These are phyloP conservation scores for Candida stauntonica DNA, from an alignment of 805 yeast genomes.

Conservation along the genomic window DNA sequence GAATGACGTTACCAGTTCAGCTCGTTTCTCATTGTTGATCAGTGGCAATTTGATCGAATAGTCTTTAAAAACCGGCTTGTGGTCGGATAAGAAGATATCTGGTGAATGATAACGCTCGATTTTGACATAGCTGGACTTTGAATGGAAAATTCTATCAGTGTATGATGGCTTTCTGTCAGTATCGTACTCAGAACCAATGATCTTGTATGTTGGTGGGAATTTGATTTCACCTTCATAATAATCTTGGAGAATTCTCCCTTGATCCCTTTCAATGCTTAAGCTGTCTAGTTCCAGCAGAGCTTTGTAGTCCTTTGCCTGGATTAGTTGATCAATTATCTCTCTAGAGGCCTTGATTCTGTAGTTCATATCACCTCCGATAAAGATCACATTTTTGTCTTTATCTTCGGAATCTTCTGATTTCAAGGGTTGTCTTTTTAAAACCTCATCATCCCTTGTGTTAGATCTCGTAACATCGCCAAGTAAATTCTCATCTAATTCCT, in stretches of 20 bases:
- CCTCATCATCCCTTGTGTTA: conserved; percentile 2
- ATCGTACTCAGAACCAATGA: conserved; percentile 22
- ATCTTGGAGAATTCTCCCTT: conserved; percentile 35
- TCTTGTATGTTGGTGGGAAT: conserved; percentile 55
- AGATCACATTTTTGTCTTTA: conserved; percentile 22
- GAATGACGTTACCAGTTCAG: conserved; percentile 33
- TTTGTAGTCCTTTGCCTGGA: conserved; percentile 29
- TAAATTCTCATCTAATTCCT: conserved; percentile 12
- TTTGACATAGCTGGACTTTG: conserved; percentile 29
- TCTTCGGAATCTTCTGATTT: conserved; percentile 1
- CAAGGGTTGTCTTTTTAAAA: not conserved
- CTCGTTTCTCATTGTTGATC: conserved; percentile 35
- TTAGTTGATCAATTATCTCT: conserved; percentile 28
- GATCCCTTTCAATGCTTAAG: conserved; percentile 32
- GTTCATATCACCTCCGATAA: conserved; percentile 55
- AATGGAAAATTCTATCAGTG: conserved; percentile 51
- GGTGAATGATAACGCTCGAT: conserved; percentile 24
- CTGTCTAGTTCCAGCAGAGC: conserved; percentile 41
- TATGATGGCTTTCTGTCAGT: conserved; percentile 50
- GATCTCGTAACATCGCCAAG: conserved; percentile 7
- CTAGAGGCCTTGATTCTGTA: conserved; percentile 38
- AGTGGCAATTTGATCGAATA: conserved; percentile 30
- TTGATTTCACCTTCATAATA: conserved; percentile 44
- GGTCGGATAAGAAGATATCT: conserved; percentile 42
- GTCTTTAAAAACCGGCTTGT: conserved; percentile 47